Evolutionary conservation across 192 early-diverging fungal genomes (phyloP).

Genomic region (Spizellomyces sp.): DNA sequence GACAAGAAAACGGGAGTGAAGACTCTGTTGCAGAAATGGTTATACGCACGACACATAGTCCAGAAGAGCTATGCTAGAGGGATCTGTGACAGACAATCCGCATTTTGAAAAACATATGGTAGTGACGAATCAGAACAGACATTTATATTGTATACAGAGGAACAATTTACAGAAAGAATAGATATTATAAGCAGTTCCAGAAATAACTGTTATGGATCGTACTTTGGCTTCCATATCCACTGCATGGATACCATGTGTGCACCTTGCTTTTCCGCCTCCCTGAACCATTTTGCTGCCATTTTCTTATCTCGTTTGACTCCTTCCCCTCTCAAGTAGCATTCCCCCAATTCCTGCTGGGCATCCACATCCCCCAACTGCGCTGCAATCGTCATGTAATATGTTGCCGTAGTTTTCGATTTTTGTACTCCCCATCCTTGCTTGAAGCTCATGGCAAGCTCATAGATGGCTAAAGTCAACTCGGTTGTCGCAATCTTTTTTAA

Average conservation of each 20-base stretch:
- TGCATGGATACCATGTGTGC: conserved; percentile 49
- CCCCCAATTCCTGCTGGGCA: conserved; percentile 48
- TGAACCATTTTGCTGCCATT: conserved; percentile 49
- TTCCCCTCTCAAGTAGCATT: conserved; percentile 47
- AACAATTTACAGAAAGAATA: too few species aligned
- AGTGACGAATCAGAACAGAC: too few species aligned
- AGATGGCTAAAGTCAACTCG: conserved; percentile 46
- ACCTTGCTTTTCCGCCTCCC: conserved; percentile 47
- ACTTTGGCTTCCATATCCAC: conserved; percentile 59
- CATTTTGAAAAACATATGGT: too few species aligned
- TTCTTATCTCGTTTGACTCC: conserved; percentile 49
- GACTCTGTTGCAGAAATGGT: too few species aligned
- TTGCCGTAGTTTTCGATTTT: conserved; percentile 41
- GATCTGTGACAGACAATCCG: too few species aligned
- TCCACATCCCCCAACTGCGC: conserved; percentile 51
- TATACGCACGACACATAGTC: too few species aligned
- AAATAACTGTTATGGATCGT: conserved; percentile 6
- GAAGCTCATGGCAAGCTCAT: conserved; percentile 52
- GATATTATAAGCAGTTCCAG: too few species aligned
- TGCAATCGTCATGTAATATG: conserved; percentile 50
- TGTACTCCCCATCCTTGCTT: conserved; percentile 55
- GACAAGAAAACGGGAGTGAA: too few species aligned
- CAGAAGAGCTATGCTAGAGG: too few species aligned
- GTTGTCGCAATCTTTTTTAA: conserved; percentile 31
- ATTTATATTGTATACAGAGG: too few species aligned